These are phyloP conservation scores for Pharnaceum exiguum DNA, from an alignment of 148 eudicot genomes.

Conservation along the genomic window DNA sequence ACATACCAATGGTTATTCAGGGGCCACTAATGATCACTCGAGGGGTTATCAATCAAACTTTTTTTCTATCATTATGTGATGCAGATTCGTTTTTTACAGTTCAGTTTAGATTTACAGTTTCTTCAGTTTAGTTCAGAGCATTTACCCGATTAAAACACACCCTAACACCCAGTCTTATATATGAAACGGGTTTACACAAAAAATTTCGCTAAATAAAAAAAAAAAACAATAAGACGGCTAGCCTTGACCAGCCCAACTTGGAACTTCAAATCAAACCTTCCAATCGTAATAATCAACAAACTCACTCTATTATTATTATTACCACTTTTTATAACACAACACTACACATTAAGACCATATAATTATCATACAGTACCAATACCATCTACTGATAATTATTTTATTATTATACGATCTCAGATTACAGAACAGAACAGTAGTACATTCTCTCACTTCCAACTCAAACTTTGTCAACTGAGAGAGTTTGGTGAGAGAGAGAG, in stretches of 20 bases:
- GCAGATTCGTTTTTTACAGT: too few species aligned
- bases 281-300: not conserved
- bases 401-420: slow-evolving; percentile 10
- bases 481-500: slow-evolving; percentile 11
- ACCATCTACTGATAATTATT: not conserved
- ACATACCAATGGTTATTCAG: too few species aligned
- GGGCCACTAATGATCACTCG: too few species aligned
- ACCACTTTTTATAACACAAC: not conserved
- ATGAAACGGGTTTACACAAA: too few species aligned
- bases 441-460: slow-evolving; percentile 15
- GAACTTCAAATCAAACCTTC: slow-evolving; percentile 19
- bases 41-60: too few species aligned
- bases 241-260: slow-evolving; percentile 35
- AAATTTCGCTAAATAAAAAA: not conserved
- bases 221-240: slow-evolving; percentile 3
- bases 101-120: too few species aligned
- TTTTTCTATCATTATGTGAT: too few species aligned
- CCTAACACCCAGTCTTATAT: too few species aligned
- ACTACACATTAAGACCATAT: too few species aligned
- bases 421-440: too few species aligned
- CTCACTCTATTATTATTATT: slow-evolving; percentile 1
- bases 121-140: too few species aligned
- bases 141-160: too few species aligned
- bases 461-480: slow-evolving; percentile 38
- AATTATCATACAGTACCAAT: not conserved